phyloP scores from a whole-genome alignment of 129 eudicot species.

The Heracleum sosnowskyi region DNA sequence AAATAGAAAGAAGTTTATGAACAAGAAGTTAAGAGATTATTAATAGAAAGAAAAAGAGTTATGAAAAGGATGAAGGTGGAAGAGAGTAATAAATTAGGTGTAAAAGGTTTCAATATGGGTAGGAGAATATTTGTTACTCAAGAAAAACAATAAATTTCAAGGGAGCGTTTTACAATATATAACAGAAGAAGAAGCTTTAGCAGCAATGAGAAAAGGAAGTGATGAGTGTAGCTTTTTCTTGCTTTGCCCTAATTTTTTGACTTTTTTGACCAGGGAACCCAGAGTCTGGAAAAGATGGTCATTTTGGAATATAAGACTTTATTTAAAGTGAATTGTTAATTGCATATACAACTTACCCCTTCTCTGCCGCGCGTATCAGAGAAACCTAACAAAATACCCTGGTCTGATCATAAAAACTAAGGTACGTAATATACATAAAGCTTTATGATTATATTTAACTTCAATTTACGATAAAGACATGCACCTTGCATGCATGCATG shows the following conservation, averaged over 20 bases:
- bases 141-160: neutral
- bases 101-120: neutral
- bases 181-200: conserved; percentile 1
- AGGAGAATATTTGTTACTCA: neutral
- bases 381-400: neutral
- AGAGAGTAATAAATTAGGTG: neutral
- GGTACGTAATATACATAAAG: neutral
- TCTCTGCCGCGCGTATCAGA: neutral
- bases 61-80: neutral
- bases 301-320: neutral
- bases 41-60: neutral
- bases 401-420: neutral
- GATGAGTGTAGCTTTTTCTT: neutral
- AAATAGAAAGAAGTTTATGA: too few relatives aligned
- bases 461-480: too few relatives aligned
- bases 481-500: too few relatives aligned
- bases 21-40: neutral
- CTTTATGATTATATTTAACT: neutral
- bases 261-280: neutral
- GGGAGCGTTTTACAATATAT: neutral
- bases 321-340: neutral
- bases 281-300: conserved; percentile 1
- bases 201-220: neutral
- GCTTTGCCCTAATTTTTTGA: neutral
- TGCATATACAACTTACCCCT: neutral